These are phyloP conservation scores for Graphilbum ipis-grandicollis DNA, from an alignment of 2,329 filamentous ascomycete species.

Conservation along the genomic window DNA sequence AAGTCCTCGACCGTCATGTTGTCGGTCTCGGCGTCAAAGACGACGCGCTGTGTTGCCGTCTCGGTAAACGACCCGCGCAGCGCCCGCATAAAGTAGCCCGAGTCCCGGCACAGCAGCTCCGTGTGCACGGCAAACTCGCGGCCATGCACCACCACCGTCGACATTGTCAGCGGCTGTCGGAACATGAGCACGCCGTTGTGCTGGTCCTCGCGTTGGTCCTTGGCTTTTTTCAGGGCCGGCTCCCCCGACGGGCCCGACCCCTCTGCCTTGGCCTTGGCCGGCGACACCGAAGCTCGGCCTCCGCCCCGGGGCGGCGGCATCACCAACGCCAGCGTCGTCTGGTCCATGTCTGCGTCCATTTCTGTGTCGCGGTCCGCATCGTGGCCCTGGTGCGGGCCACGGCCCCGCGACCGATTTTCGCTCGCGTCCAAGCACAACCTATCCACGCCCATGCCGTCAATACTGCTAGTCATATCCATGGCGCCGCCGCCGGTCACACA, in stretches of 20 bases:
- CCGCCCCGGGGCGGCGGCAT: too few species aligned
- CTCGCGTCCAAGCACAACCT: too few species aligned
- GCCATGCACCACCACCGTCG: slow-evolving; percentile 7
- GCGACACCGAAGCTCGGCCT: too few species aligned
- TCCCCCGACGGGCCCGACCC: not conserved
- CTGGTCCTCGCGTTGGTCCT: not conserved
- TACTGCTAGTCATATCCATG: too few species aligned
- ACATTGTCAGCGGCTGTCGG: slow-evolving; percentile 6
- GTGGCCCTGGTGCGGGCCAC: too few species aligned
- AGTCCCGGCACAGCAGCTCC: slow-evolving; percentile 8
- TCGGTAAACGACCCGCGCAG: slow-evolving; percentile 9
- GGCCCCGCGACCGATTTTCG: too few species aligned
- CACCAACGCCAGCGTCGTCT: not conserved
- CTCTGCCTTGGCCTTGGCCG: too few species aligned
- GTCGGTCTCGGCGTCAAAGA: slow-evolving; percentile 6
- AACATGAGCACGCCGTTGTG: not conserved
- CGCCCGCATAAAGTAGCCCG: slow-evolving; percentile 8
- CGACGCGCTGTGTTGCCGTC: slow-evolving; percentile 7
- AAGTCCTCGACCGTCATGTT: slow-evolving; percentile 8
- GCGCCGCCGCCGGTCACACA: too few species aligned
- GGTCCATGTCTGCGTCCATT: too few species aligned
- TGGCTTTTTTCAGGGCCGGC: not conserved
- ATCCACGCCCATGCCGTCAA: too few species aligned
- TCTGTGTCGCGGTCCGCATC: too few species aligned
- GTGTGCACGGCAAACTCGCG: slow-evolving; percentile 7